Evolutionary conservation across 305 asterid species (phyloP).

Genomic region (Fraxinus baroniana): DNA sequence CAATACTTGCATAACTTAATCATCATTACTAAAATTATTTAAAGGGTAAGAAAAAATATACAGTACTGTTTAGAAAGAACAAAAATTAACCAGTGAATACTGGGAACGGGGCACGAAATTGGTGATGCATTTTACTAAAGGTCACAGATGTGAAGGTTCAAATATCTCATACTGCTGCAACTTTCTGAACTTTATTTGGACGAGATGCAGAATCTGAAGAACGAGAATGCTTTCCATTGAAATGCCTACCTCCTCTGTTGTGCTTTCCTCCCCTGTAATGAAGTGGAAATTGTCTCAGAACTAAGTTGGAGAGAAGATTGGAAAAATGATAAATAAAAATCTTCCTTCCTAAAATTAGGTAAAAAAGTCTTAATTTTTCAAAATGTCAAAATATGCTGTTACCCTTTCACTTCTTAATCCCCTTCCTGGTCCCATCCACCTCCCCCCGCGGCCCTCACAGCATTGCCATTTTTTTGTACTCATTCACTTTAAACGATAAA

Average conservation of each 20-base stretch:
- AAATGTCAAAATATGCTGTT: background rate
- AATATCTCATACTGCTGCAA: slow-evolving; percentile 37
- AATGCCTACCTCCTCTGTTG: slow-evolving; percentile 56
- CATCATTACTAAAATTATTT: background rate
- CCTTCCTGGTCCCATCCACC: background rate
- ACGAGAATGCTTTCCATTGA: slow-evolving; percentile 68
- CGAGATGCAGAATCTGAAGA: slow-evolving; percentile 54
- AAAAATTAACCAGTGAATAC: background rate
- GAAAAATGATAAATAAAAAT: too few species aligned
- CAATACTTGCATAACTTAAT: background rate
- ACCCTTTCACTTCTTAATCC: too few species aligned
- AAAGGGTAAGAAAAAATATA: background rate
- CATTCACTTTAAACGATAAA: too few species aligned
- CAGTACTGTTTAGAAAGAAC: background rate
- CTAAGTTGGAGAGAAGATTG: background rate
- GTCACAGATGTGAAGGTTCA: background rate
- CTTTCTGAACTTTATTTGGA: slow-evolving; percentile 67
- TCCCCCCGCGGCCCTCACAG: too few species aligned
- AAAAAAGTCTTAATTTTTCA: background rate
- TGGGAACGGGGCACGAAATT: slow-evolving; percentile 30
- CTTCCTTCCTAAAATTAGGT: background rate
- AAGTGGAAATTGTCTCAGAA: background rate
- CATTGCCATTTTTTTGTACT: too few species aligned
- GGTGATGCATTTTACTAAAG: too few species aligned
- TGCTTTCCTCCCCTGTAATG: slow-evolving; percentile 69